A percentile compares a stretch with the other conserved stretches of the same genome.
Conservation (phyloP, 2,329 filamentous ascomycete species). For the Penicillium sp. region DNA sequence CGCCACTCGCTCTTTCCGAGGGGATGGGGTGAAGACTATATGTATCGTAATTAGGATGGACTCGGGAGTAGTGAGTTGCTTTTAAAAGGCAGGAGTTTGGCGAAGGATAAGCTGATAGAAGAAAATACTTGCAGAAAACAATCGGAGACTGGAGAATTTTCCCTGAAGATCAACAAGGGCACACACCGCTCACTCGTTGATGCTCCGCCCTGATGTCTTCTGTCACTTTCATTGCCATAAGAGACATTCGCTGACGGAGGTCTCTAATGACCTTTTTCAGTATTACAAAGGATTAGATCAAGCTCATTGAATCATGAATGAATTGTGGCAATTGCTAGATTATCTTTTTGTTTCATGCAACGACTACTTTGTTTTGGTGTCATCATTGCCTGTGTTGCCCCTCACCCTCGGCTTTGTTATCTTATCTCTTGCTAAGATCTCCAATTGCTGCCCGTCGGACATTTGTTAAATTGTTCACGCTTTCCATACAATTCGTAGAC, state of each 20-base stretch:
- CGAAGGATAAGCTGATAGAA: conserved; percentile 1
- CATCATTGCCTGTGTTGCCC: conserved; percentile 14
- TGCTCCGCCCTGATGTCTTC: conserved; percentile 8
- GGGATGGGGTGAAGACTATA: neutral
- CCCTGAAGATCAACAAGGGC: conserved; percentile 9
- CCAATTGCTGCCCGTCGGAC: no score
- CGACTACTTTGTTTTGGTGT: conserved; percentile 1
- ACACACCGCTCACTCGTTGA: conserved; percentile 22
- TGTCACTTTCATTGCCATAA: neutral
- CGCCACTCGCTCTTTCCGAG: conserved; percentile 7
- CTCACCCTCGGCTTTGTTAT: conserved; percentile 29
- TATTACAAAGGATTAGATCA: neutral
- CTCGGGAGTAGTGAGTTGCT: neutral
- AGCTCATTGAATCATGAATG: no score
- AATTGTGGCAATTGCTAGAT: neutral
- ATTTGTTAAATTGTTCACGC: no score
- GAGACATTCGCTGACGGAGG: neutral
- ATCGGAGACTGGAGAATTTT: conserved; percentile 23
- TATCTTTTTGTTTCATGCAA: conserved; percentile 1
- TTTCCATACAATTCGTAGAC: no score
- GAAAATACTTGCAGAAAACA: conserved; percentile 11
- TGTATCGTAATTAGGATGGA: neutral
- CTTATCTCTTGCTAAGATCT: conserved; percentile 17
- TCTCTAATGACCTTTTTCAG: neutral
- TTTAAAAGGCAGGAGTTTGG: neutral